Evolutionary conservation across 768 basidiomycete genomes (phyloP).

Genomic region (Tylopilus subfusipes): DNA sequence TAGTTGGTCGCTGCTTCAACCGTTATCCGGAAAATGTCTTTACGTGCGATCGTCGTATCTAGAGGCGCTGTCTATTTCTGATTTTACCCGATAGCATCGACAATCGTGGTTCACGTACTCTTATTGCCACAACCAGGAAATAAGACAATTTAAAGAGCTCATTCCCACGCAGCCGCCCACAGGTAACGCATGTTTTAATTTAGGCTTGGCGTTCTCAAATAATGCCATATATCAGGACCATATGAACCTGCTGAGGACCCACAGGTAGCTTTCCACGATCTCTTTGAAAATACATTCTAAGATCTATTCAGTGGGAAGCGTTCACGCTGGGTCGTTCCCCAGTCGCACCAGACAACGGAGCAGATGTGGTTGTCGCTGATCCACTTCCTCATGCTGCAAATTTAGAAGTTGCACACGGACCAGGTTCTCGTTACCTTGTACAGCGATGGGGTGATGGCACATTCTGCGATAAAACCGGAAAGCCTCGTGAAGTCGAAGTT

Average conservation of each 20-base stretch:
- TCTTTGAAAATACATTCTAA: conserved; percentile 23
- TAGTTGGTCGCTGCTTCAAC: conserved; percentile 80
- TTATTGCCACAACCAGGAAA: conserved; percentile 92
- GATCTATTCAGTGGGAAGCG: conserved; percentile 59
- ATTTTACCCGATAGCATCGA: conserved; percentile 53
- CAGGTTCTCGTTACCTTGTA: conserved; percentile 87
- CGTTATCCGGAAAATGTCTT: conserved; percentile 75
- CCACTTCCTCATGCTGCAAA: conserved; percentile 62
- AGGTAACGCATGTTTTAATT: conserved; percentile 43
- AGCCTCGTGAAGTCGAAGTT: conserved; percentile 86
- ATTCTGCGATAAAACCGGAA: conserved; percentile 87
- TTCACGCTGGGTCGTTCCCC: conserved; percentile 77
- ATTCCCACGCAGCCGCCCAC: conserved; percentile 59
- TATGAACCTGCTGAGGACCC: conserved; percentile 84
- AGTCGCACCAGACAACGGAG: conserved; percentile 52
- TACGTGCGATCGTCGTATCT: conserved; percentile 59
- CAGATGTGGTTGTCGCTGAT: conserved; percentile 64
- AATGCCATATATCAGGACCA: conserved; percentile 45
- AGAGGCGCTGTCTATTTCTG: conserved; percentile 27
- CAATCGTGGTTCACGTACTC: conserved; percentile 98
- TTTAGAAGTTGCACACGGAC: conserved; percentile 70
- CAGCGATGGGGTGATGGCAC: conserved; percentile 92
- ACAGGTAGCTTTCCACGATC: conserved; percentile 48
- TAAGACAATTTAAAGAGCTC: conserved; percentile 93
- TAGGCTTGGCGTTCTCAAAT: conserved; percentile 19